These are phyloP conservation scores for Solanum okadae DNA, from an alignment of 257 asterid genomes.

Conservation along the genomic window DNA sequence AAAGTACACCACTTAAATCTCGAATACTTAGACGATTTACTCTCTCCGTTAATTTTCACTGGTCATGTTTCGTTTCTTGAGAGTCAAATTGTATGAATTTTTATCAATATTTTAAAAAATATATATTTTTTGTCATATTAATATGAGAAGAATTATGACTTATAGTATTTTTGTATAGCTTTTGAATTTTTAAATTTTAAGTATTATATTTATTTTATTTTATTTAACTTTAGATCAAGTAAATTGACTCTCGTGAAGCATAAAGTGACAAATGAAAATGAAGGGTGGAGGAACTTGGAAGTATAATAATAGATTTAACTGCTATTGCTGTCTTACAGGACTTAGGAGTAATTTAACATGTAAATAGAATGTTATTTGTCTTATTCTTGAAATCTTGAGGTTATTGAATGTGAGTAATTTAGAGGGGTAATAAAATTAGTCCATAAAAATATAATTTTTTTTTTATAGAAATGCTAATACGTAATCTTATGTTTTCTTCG, in stretches of 20 bases:
- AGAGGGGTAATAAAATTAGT: neutral
- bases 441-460: no score
- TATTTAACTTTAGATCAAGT: neutral
- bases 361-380: neutral
- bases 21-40: neutral
- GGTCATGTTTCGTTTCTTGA: neutral
- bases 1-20: neutral
- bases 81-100: neutral
- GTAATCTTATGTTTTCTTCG: no score
- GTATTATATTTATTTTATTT: neutral
- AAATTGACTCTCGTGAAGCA: neutral
- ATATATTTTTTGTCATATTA: neutral
- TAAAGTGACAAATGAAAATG: neutral
- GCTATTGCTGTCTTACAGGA: rapidly evolving
- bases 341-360: neutral
- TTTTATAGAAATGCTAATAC: no score
- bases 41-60: neutral
- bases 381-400: neutral
- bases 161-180: neutral
- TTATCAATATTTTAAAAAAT: no score
- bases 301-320: neutral
- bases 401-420: neutral
- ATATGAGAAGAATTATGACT: neutral
- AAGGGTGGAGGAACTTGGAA: no score
- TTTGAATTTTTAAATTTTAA: neutral